These are phyloP conservation scores for Pythium brachiatum DNA, from an alignment of 352 stramenopile genomes.

Conservation along the genomic window DNA sequence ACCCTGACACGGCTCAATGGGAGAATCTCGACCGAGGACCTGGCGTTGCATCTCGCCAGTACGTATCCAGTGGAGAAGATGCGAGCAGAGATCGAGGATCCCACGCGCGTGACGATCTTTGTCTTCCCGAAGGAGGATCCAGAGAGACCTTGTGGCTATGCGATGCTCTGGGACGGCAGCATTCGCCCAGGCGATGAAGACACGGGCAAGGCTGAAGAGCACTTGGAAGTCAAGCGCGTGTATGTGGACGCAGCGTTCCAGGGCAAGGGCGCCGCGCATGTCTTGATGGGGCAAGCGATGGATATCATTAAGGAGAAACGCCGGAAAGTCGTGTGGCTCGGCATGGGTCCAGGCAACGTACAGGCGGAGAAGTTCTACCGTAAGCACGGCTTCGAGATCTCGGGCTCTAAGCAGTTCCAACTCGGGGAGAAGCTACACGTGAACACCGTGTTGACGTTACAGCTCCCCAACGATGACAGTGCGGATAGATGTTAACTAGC, in stretches of 20 bases:
- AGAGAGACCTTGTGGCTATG: conserved; percentile 21
- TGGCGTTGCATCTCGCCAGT: conserved; percentile 12
- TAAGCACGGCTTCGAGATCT: conserved; percentile 32
- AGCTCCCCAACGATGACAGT: too few relatives aligned
- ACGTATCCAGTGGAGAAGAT: conserved; percentile 28
- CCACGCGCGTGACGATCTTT: conserved; percentile 23
- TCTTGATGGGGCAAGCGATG: conserved; percentile 32
- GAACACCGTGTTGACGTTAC: conserved; percentile 12
- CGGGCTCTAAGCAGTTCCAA: conserved; percentile 26
- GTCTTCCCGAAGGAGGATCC: conserved; percentile 18
- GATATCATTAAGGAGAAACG: conserved; percentile 18
- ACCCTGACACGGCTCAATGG: background rate
- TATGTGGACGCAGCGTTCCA: conserved; percentile 33
- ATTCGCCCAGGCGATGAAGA: conserved; percentile 27
- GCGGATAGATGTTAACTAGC: too few relatives aligned
- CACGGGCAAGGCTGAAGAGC: conserved; percentile 6
- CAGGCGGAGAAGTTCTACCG: conserved; percentile 35
- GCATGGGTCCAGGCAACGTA: conserved; percentile 29
- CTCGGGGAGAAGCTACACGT: conserved; percentile 13
- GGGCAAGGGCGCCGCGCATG: conserved; percentile 25
- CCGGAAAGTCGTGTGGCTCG: conserved; percentile 30
- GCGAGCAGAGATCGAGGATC: conserved; percentile 23
- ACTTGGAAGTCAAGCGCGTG: conserved; percentile 34
- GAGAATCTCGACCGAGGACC: conserved; percentile 21
- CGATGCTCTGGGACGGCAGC: conserved; percentile 26